Evolutionary conservation across 192 early-diverging fungal genomes (phyloP).

Genomic region (Physocladia obscura): DNA sequence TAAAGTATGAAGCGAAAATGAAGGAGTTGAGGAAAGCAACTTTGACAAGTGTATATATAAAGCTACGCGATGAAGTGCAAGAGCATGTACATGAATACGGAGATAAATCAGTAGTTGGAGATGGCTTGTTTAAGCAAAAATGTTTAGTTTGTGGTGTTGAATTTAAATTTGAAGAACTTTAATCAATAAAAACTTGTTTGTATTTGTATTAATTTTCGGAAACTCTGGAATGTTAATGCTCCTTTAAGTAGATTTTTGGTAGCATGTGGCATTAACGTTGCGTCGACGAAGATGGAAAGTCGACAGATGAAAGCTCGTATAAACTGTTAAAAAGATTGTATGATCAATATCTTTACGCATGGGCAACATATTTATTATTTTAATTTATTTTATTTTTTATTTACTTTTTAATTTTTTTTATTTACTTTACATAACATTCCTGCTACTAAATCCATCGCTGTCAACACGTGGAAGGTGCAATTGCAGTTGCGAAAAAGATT

Average conservation of each 20-base stretch:
- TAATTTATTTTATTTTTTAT: too few relatives aligned
- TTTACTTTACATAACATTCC: conserved; percentile 58
- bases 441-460: conserved; percentile 85
- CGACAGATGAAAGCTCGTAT: too few relatives aligned
- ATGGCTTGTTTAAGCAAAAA: not conserved
- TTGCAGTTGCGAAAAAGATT: conserved; percentile 80
- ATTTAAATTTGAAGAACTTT: conserved; percentile 15
- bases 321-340: too few relatives aligned
- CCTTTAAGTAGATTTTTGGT: too few relatives aligned
- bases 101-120: conserved; percentile 21
- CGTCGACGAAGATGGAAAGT: too few relatives aligned
- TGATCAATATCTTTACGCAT: too few relatives aligned
- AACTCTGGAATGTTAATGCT: too few relatives aligned
- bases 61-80: conserved; percentile 48
- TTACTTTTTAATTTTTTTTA: not conserved
- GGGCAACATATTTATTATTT: too few relatives aligned
- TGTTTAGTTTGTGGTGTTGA: conserved; percentile 11
- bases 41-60: conserved; percentile 69
- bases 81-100: conserved; percentile 77
- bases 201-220: too few relatives aligned
- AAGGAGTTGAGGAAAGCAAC: conserved; percentile 77
- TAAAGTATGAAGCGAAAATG: conserved; percentile 77
- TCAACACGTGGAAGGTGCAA: conserved; percentile 82
- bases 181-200: too few relatives aligned
- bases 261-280: too few relatives aligned